Conservation (phyloP, 192 early-diverging fungal genomes). For the Coemansia sp. region DNA sequence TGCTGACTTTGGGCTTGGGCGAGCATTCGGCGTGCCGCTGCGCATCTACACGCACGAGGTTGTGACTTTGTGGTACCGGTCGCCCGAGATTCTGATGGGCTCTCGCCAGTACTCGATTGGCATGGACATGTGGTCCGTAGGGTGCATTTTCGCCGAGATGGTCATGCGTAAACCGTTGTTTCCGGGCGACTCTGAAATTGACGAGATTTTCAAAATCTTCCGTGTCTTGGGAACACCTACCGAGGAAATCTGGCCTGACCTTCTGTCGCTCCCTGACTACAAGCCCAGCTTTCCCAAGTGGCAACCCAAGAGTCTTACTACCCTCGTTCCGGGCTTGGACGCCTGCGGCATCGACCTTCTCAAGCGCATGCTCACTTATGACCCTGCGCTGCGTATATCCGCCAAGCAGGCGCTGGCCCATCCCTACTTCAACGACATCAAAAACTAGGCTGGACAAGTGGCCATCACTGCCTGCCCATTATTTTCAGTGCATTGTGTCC, state of each 20-base stretch:
- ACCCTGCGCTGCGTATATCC: conserved; percentile 74
- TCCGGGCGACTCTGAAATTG: conserved; percentile 86
- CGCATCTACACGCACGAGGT: conserved; percentile 94
- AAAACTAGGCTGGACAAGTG: not conserved
- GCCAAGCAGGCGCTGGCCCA: conserved; percentile 77
- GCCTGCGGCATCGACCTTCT: conserved; percentile 70
- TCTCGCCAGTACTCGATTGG: conserved; percentile 83
- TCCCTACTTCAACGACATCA: conserved; percentile 68
- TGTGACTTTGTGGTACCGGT: conserved; percentile 91
- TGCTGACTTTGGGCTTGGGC: conserved; percentile 94
- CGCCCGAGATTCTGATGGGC: conserved; percentile 94
- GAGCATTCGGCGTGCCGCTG: conserved; percentile 87
- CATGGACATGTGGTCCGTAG: conserved; percentile 97
- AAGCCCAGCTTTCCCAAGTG: conserved; percentile 76
- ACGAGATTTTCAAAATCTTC: conserved; percentile 92
- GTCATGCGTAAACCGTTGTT: conserved; percentile 72
- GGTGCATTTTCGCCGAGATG: conserved; percentile 98
- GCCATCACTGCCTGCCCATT: not conserved
- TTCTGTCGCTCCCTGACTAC: conserved; percentile 74
- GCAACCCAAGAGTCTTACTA: conserved; percentile 50
- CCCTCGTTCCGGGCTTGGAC: conserved; percentile 54
- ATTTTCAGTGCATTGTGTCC: too few species aligned
- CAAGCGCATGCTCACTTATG: conserved; percentile 66
- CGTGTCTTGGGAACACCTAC: conserved; percentile 77
- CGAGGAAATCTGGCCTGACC: conserved; percentile 71